These are phyloP conservation scores for Juglanconis sp. DNA, from an alignment of 2,329 filamentous ascomycete species.

Conservation along the genomic window DNA sequence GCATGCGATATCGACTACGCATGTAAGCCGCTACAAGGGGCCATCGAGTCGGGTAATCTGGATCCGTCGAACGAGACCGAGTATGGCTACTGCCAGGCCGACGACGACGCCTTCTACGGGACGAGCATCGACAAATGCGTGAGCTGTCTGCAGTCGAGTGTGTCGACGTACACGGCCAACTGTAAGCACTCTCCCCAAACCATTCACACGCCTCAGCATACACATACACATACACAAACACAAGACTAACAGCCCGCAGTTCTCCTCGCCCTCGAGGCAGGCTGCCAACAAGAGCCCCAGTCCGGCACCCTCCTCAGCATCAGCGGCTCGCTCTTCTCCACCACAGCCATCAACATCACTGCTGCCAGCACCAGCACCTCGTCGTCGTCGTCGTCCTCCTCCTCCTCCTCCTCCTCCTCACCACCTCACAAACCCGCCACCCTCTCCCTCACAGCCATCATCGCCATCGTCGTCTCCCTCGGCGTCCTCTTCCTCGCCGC, in stretches of 20 bases:
- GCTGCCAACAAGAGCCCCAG: constrained; percentile 43
- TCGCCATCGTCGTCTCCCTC: constrained; percentile 49
- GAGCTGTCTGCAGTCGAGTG: constrained; percentile 40
- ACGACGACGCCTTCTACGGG: constrained; percentile 31
- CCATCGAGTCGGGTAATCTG: constrained; percentile 34
- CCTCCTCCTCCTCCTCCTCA: constrained; percentile 20
- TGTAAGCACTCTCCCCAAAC: constrained; percentile 34
- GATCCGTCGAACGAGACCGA: constrained; percentile 31
- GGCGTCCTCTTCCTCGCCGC: constrained; percentile 40
- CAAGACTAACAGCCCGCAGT: constrained; percentile 32
- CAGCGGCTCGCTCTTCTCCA: constrained; percentile 41
- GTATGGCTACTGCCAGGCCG: constrained; percentile 45
- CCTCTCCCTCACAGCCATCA: constrained; percentile 48
- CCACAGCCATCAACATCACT: constrained; percentile 37
- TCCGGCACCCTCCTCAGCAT: constrained; percentile 37
- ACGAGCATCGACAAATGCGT: constrained; percentile 35
- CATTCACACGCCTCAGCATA: neutral
- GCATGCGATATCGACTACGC: constrained; percentile 41
- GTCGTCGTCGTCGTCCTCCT: constrained; percentile 13
- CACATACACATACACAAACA: too few species aligned
- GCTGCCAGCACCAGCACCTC: constrained; percentile 20
- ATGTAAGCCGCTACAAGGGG: constrained; percentile 37
- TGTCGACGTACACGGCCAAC: constrained; percentile 41
- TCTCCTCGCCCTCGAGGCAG: constrained; percentile 44
- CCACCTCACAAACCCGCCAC: neutral